Evolutionary conservation across 1,284 basidiomycete species (phyloP), one percentile per base, ranked within the genome.

Genomic region (Malassezia furfur): DNA sequence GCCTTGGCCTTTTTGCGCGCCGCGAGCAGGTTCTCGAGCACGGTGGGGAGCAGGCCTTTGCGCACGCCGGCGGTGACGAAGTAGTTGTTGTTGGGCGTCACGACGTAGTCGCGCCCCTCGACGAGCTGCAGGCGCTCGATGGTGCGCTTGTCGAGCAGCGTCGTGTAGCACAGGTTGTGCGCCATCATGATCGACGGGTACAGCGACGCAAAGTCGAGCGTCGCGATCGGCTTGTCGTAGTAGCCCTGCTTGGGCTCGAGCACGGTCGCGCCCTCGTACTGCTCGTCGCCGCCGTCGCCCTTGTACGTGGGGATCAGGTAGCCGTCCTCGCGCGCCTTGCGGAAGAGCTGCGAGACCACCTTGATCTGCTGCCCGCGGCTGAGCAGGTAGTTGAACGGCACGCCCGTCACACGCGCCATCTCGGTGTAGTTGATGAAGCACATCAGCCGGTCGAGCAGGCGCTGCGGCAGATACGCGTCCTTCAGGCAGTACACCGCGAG

Each of bases 111-210:
- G 12, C 65, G 54, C 43, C 63, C 64, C 52, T 70, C 55, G 39
- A 66, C 63, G 28, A 74, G 63, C 10, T 60, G 48, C 30, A 74
- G 63, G 2, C 69, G 62, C 14, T 74, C 69, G 56, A 73, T 71
- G 12, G 66, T 73, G 44, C 65, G 61, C 60, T 67, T 66, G 60
- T 67, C 66, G 36, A 74, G 58, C 25, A 74, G 55, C 12, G 72
- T 74, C 5, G 72, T 74, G 58, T 74, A 74, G 63, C 72, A 74
- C 21, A 74, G 61, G 50, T 74, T 74, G 61, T 74, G 72, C 15
- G 70, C 72, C 72, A 73, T 73, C 72, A 74, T 74, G 52, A 74
- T 72, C 6, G 70, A 73, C 1, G 72, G 72, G 36, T 74, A 74
- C 22, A 74, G 66, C 30, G 72, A 74, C 5, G 70, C 70, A 55